Base-by-base conservation (phyloP, 1,284 basidiomycete genomes). In the Ceratorhiza oryzae-sativae region DNA sequence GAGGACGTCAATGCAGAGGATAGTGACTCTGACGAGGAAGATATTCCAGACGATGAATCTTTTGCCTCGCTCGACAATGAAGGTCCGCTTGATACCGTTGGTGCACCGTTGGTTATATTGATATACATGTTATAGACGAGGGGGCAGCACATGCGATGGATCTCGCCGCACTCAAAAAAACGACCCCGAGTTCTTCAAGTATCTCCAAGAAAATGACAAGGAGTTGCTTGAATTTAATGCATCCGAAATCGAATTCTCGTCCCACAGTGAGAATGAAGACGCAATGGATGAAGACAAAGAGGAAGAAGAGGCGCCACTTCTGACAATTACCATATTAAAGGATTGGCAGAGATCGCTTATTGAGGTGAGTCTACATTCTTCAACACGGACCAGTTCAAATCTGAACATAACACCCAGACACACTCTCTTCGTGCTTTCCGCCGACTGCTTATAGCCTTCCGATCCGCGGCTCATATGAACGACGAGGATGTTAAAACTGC, bases 171-270 rank as follows among this genome's bases (percentile, higher is more conserved):
- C 86, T 99, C 46, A 92, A 92, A 13, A 92, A 97, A 81, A 97
- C 94, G 97, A 99, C 80, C 97, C 97, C 20, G 97, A 98, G 78
- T 99, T 99, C 83, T 99, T 89, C 90, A 95, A 97, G 81, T 99
- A 97, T 79, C 85, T 99, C 6, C 91, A 97, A 82, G 94, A 98
- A 81, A 97, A 99, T 79, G 97, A 99, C 81, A 84, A 86, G 71
- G 94, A 95, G 68, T 83, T 99, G 36, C 85, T 99, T 5, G 84
- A 93, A 1, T 99, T 99, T 79, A 83, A 88, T 45, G 81, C 83
- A 1, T 73, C 80, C 23, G 80, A 53, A 8, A 34, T 45, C 20
- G 65, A 68, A 45, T 76, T 78, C 10, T 68, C 71, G 9, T 72
- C 72, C 4, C 78, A 76, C 34, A 80, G 76, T 13, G 81, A 79